phyloP scores from a whole-genome alignment of 2,329 filamentous ascomycete genomes.

The Cercospora nicotianae region DNA sequence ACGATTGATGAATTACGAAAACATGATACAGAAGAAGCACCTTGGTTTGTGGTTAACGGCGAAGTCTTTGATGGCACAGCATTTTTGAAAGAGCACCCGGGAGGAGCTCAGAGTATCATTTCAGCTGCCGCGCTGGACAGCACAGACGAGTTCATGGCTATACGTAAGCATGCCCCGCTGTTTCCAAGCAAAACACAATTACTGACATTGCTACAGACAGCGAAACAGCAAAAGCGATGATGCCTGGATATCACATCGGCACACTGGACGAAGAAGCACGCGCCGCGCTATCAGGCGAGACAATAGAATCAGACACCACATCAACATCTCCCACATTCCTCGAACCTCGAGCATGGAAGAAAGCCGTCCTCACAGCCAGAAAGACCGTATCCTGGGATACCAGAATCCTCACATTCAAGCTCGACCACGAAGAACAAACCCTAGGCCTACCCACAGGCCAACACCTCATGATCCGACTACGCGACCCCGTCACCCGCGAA shows the following conservation, averaged over 20 bases:
- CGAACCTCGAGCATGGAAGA: constrained; percentile 70
- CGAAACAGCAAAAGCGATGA: constrained; percentile 89
- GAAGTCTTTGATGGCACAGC: constrained; percentile 84
- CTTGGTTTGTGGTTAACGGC: constrained; percentile 87
- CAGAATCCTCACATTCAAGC: constrained; percentile 75
- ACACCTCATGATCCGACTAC: constrained; percentile 80
- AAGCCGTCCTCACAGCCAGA: constrained; percentile 67
- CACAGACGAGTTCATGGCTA: constrained; percentile 87
- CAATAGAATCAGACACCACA: constrained; percentile 44
- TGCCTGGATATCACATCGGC: constrained; percentile 82
- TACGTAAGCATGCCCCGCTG: too few relatives aligned
- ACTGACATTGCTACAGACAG: constrained; percentile 61
- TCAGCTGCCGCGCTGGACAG: constrained; percentile 78
- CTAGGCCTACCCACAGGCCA: constrained; percentile 81
- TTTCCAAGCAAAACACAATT: too few relatives aligned
- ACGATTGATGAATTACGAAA: constrained; percentile 69
- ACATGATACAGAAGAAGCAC: constrained; percentile 64
- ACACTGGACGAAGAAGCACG: constrained; percentile 64
- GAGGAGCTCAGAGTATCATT: constrained; percentile 80
- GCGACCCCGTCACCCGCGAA: constrained; percentile 68
- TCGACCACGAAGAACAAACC: constrained; percentile 68
- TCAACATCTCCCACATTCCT: constrained; percentile 64
- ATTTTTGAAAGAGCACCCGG: constrained; percentile 80
- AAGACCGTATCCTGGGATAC: constrained; percentile 73
- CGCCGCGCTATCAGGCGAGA: constrained; percentile 51